These are phyloP conservation scores for Hypoxylon sp. DNA, from an alignment of 2,329 filamentous ascomycete species.

Conservation along the genomic window DNA sequence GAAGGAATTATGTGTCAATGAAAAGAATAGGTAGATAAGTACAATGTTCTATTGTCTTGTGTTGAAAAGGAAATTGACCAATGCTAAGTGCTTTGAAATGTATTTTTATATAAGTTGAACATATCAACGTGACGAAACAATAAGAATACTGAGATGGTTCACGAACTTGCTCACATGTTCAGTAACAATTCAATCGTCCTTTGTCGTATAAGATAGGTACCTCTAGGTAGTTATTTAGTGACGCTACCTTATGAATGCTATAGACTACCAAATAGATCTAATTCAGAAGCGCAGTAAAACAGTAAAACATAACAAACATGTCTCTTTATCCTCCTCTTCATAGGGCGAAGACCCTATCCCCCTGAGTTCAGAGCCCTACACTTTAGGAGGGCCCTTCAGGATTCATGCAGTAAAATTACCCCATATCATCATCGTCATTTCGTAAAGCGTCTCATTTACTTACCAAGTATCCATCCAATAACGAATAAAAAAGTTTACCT, in stretches of 20 bases:
- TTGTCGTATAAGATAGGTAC: no score
- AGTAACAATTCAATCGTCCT: conserved; percentile 11
- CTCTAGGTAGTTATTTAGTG: neutral
- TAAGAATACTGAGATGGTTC: conserved; percentile 1
- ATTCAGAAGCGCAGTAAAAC: neutral
- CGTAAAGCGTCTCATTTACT: neutral
- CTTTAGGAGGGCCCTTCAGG: neutral
- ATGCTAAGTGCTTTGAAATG: neutral
- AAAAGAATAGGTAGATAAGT: neutral
- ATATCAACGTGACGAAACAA: conserved; percentile 7
- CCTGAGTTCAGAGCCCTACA: neutral
- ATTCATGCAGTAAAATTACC: neutral
- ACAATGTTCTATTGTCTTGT: neutral
- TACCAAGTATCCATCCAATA: neutral
- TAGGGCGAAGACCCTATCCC: neutral
- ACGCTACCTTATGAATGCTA: neutral
- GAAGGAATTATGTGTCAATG: neutral
- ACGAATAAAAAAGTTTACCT: neutral
- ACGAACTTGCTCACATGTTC: conserved; percentile 1
- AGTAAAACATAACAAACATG: neutral
- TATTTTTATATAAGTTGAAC: conserved; percentile 8
- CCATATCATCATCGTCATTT: neutral
- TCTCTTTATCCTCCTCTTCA: neutral
- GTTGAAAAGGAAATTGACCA: neutral
- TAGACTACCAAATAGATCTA: neutral